phyloP scores from a whole-genome alignment of 768 basidiomycete genomes.

The Suillus weaverae region DNA sequence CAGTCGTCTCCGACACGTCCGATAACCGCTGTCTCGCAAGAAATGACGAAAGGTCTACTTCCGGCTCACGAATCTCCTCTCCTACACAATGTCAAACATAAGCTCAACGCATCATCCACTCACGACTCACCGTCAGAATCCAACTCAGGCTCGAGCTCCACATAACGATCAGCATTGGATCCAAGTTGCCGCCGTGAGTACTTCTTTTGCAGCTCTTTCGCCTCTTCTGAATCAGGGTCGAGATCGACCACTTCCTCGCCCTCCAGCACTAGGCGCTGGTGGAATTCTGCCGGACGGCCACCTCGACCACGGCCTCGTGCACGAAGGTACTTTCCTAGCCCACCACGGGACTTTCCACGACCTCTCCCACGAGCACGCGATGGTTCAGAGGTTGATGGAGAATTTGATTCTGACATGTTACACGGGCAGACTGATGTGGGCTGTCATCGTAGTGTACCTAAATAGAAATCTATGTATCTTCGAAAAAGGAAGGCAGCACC shows the following conservation, averaged over 20 bases:
- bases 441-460: too few species aligned
- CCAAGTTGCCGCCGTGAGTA: conserved; percentile 50
- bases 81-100: conserved; percentile 37
- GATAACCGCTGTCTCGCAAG: conserved; percentile 60
- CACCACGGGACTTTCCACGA: conserved; percentile 61
- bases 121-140: conserved; percentile 61
- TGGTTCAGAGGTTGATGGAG: conserved; percentile 8
- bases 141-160: conserved; percentile 65
- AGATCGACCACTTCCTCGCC: conserved; percentile 46
- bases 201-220: conserved; percentile 37
- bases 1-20: conserved; percentile 21
- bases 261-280: conserved; percentile 58
- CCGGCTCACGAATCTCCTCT: conserved; percentile 66
- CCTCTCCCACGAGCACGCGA: conserved; percentile 42
- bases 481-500: too few species aligned
- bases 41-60: conserved; percentile 70
- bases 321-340: conserved; percentile 72
- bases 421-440: not conserved
- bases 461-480: not conserved
- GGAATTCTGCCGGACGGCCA: conserved; percentile 68
- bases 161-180: conserved; percentile 74
- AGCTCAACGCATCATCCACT: not conserved
- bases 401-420: not conserved
- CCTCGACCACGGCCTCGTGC: conserved; percentile 66
- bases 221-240: conserved; percentile 44